These are phyloP conservation scores for Ampelomyces quisqualis DNA, from an alignment of 2,329 filamentous ascomycete genomes.

Conservation along the genomic window DNA sequence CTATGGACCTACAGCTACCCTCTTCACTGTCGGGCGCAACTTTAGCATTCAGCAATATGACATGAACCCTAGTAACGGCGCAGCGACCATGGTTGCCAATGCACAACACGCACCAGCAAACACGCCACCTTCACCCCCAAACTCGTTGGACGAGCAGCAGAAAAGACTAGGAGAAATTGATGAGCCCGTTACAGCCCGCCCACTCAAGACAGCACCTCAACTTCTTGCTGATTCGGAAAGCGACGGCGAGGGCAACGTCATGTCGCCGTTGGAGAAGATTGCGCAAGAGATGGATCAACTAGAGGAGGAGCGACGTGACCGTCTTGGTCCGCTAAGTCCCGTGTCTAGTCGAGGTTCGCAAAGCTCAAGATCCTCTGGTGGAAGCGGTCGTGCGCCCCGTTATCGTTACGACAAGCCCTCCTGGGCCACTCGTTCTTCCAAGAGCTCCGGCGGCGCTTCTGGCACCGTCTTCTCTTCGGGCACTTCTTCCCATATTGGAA, in stretches of 20 bases:
- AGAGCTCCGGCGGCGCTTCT: conserved; percentile 49
- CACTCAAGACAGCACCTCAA: conserved; percentile 31
- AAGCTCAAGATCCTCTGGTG: conserved; percentile 55
- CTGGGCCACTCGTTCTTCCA: conserved; percentile 26
- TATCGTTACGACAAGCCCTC: conserved; percentile 52
- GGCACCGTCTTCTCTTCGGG: conserved; percentile 69
- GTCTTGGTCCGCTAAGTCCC: conserved; percentile 67
- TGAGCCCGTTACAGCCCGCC: conserved; percentile 35
- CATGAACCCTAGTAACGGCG: conserved; percentile 65
- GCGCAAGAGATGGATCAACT: conserved; percentile 68
- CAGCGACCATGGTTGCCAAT: conserved; percentile 76
- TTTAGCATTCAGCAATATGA: conserved; percentile 95
- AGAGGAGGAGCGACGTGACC: conserved; percentile 61
- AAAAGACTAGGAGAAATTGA: conserved; percentile 46
- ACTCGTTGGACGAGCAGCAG: conserved; percentile 73
- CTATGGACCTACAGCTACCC: conserved; percentile 83
- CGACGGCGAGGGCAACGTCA: conserved; percentile 60
- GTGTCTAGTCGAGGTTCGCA: conserved; percentile 65
- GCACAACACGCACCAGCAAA: conserved; percentile 81
- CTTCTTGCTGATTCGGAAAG: conserved; percentile 59
- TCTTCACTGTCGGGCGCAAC: conserved; percentile 87
- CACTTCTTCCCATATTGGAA: conserved; percentile 53
- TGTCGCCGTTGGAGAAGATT: conserved; percentile 74
- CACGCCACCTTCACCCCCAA: conserved; percentile 77
- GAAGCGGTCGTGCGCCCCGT: conserved; percentile 46